These are phyloP conservation scores for Chenopodium album DNA, from an alignment of 148 eudicot genomes.

Conservation along the genomic window DNA sequence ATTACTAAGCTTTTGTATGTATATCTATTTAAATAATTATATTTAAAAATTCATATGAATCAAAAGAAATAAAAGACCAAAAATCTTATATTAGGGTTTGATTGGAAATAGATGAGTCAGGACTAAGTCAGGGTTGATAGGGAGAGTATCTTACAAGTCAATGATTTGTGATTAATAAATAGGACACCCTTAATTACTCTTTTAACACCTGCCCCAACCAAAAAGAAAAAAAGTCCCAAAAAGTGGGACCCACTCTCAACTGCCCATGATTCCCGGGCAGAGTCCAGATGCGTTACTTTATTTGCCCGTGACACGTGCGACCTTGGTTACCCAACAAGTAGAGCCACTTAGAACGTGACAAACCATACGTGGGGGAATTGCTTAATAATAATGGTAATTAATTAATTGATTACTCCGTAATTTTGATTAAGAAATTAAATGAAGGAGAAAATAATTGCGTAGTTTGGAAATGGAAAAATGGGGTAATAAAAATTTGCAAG, in stretches of 20 bases:
- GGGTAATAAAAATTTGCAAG: background rate
- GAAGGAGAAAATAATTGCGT: background rate
- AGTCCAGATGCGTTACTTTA: background rate
- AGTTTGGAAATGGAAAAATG: background rate
- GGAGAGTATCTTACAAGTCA: conserved; percentile 22
- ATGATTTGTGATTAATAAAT: conserved; percentile 14
- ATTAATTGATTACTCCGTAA: background rate
- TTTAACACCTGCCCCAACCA: conserved; percentile 22
- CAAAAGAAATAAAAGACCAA: too few species aligned
- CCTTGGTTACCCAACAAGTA: conserved; percentile 17
- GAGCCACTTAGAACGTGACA: conserved; percentile 19
- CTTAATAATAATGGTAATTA: background rate
- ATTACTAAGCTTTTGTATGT: too few species aligned
- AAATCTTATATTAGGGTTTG: background rate
- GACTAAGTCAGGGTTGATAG: conserved; percentile 3
- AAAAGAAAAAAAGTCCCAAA: background rate
- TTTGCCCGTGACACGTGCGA: conserved; percentile 33
- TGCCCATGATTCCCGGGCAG: conserved; percentile 36
- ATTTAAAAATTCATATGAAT: too few species aligned
- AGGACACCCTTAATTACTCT: background rate
- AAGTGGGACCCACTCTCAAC: conserved; percentile 7
- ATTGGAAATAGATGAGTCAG: conserved; percentile 15
- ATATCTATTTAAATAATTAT: too few species aligned
- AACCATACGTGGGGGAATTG: conserved; percentile 14
- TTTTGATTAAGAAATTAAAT: background rate